phyloP scores from a whole-genome alignment of 805 yeast species.

The Zygotorulaspora sp. region DNA sequence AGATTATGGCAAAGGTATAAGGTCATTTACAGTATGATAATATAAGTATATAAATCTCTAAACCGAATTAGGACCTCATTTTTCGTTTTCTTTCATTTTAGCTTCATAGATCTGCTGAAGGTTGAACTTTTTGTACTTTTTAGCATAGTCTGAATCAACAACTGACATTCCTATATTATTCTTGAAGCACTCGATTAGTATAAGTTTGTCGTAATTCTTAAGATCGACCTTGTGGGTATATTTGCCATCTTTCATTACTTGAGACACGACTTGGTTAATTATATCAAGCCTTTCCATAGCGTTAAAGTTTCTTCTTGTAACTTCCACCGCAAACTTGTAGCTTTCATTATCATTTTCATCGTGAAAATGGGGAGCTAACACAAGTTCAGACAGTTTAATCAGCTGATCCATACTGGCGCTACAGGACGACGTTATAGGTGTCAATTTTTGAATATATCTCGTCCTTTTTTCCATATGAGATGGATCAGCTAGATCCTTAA shows the following conservation, averaged over 20 bases:
- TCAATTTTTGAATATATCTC: slow-evolving; percentile 69
- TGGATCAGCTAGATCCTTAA: slow-evolving; percentile 53
- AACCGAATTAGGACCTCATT: slow-evolving; percentile 1
- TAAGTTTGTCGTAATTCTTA: slow-evolving; percentile 69
- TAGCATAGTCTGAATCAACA: slow-evolving; percentile 53
- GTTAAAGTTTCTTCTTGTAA: slow-evolving; percentile 73
- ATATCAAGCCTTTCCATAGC: slow-evolving; percentile 67
- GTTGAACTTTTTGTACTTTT: slow-evolving; percentile 62
- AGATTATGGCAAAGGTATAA: slow-evolving; percentile 17
- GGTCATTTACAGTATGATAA: slow-evolving; percentile 24
- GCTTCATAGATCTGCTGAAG: slow-evolving; percentile 71
- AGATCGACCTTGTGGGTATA: slow-evolving; percentile 76
- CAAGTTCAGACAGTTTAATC: slow-evolving; percentile 49
- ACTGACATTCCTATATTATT: slow-evolving; percentile 85
- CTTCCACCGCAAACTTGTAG: slow-evolving; percentile 69
- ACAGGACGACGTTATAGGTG: slow-evolving; percentile 75
- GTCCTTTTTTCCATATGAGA: slow-evolving; percentile 48
- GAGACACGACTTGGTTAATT: slow-evolving; percentile 63
- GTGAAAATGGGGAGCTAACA: slow-evolving; percentile 69
- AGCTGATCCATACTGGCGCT: slow-evolving; percentile 69
- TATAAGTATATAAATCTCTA: slow-evolving; percentile 1
- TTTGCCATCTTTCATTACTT: slow-evolving; percentile 54
- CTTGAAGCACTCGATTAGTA: slow-evolving; percentile 85
- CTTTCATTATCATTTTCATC: slow-evolving; percentile 36
- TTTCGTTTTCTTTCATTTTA: slow-evolving; percentile 24